Base-by-base conservation (phyloP, 2,329 filamentous ascomycete genomes). In the Sphaerulina populicola region DNA sequence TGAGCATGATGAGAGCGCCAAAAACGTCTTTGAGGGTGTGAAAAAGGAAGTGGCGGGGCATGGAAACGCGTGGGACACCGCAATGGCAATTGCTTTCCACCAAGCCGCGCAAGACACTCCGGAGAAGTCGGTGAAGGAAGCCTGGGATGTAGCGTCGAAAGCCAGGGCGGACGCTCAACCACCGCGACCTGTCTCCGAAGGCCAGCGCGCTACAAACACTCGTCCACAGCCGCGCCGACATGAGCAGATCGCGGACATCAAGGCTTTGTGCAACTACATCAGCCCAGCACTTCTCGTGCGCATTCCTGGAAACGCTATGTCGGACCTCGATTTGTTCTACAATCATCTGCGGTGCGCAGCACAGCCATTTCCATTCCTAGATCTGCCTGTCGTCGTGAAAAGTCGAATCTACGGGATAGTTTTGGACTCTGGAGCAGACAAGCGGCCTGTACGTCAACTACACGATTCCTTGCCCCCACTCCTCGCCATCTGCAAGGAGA, bases 21-120 rank as follows among this genome's bases (percentile, higher is more conserved):
- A 23, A 23, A 3, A 18, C 23, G 7, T 41, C 6, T 18, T 14
- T 39, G 14, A 39, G 18, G 29, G 15, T 27, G 12, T 23, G 39
- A 23, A 41, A 12, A 41, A 12, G 10, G 8, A 23, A 12, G 15
- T 8, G 23, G 18, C 18, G 11, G 23, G 15, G 12, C 14, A 23
- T 5, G 12, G 39, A 23, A 41, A 23, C 39, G 39, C 1, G 8
- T 18, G 8, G 5, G 31, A 6, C 31, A n/a, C 12, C 5, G 37
- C 37, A 15, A 14, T 21, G 12, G n/a, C 9, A 39, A 78, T 79
- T 1, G 80, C 93, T 1, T 86, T 97, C 3, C 79, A 89, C 62
- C 86, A 81, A 41, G 90, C 91, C 9, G 88, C 85, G 0, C 77
- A 77, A 12, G 85, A 94, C 43, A 96, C 90, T 0, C 91, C 91